Conservation (phyloP, 208 protist species). For the Endotrypanum monterogeii region DNA sequence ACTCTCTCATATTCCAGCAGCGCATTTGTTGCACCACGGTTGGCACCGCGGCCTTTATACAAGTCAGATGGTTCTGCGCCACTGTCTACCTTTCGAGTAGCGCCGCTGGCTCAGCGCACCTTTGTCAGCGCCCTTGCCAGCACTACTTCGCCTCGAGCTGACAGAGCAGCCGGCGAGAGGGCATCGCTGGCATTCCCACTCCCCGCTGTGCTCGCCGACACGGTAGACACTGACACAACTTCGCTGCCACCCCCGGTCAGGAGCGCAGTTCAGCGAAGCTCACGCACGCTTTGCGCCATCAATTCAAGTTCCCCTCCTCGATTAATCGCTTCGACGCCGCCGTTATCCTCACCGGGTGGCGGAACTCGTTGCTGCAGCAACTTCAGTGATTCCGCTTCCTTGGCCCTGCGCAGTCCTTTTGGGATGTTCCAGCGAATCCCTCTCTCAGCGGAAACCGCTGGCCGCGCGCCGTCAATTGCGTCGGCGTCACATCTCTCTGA, state of each 20-base stretch:
- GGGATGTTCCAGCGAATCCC: background rate
- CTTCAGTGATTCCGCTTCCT: background rate
- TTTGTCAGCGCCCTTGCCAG: conserved; percentile 4
- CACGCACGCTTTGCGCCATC: background rate
- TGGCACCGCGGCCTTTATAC: background rate
- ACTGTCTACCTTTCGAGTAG: background rate
- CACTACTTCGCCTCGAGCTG: background rate
- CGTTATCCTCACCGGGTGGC: background rate
- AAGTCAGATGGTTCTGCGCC: background rate
- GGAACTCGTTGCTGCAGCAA: background rate
- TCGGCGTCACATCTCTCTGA: background rate
- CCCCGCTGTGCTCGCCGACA: background rate
- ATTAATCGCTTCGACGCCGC: background rate
- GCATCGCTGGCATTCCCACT: background rate
- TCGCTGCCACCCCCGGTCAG: background rate
- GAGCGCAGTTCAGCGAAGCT: background rate
- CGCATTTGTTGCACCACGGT: background rate
- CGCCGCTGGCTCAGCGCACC: conserved; percentile 11
- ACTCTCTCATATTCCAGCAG: background rate
- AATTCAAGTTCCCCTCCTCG: background rate
- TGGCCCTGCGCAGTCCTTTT: background rate
- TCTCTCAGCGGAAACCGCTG: background rate
- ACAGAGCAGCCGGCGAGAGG: background rate
- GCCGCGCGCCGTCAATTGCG: background rate
- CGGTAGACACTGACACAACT: background rate